Evolutionary conservation across 306 rosid species (phyloP).

Genomic region (Luffa acutangula): DNA sequence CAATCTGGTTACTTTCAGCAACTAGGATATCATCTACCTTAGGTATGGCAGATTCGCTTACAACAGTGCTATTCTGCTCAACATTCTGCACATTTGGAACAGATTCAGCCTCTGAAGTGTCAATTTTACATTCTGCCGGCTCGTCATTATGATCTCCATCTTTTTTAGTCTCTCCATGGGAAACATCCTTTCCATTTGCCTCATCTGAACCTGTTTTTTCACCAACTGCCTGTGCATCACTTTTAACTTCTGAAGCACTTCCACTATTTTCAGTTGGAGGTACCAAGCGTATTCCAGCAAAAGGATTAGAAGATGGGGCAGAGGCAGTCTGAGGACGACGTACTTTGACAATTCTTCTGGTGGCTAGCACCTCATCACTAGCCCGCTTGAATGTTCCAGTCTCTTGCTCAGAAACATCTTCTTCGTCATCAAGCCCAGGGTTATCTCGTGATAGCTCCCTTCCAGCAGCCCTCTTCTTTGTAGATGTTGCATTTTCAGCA

Average conservation of each 20-base stretch:
- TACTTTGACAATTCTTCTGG: conserved; percentile 74
- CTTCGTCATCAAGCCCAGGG: conserved; percentile 75
- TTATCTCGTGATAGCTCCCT: conserved; percentile 76
- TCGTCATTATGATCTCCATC: conserved; percentile 24
- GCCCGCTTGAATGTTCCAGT: conserved; percentile 88
- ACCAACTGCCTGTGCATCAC: conserved; percentile 25
- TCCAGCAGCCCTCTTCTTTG: conserved; percentile 94
- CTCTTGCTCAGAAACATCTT: conserved; percentile 47
- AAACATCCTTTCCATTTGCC: conserved; percentile 19
- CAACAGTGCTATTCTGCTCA: conserved; percentile 15
- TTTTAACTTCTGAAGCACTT: conserved; percentile 26
- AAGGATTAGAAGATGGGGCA: conserved; percentile 67
- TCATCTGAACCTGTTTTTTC: conserved; percentile 19
- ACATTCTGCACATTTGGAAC: conserved; percentile 19
- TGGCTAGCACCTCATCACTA: conserved; percentile 77
- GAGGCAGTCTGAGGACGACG: conserved; percentile 51
- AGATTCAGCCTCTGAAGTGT: conserved; percentile 23
- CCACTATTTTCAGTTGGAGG: conserved; percentile 32
- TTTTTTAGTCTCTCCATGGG: conserved; percentile 16
- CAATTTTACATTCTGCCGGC: conserved; percentile 27
- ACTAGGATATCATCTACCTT: conserved; percentile 18
- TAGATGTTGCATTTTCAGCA: conserved; percentile 46
- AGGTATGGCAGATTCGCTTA: conserved; percentile 16
- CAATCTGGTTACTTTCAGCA: conserved; percentile 1
- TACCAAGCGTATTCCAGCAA: conserved; percentile 61